Evolutionary conservation across 148 eudicot genomes (phyloP), one percentile per base, ranked within the genome.

Genomic region (Silene latifolia): DNA sequence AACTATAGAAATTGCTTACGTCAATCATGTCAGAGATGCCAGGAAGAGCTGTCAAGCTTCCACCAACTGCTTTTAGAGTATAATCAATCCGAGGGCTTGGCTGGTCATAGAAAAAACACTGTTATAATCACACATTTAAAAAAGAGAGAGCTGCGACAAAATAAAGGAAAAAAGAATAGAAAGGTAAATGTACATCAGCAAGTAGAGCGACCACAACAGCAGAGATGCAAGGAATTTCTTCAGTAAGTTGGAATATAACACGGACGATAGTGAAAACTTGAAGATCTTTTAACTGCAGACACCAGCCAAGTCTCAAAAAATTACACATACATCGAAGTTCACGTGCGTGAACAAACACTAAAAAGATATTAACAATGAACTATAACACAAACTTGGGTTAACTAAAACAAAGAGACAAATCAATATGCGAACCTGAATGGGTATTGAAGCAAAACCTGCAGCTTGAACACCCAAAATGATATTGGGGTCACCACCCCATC

Each of bases 401-500:
- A 63, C 13, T 2, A 67, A 10, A 64, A 44, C 51, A 53, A 72
- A 60, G 20, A 60, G 19, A 59, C 20, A 56, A 29, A 10, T 71
- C 54, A 57, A 76, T 72, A 59, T 60, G 71, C 84, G 72, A 65
- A 95, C 98, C 96, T 95, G 98, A 81, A 95, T 92, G 59, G 98
- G 98, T 74, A 95, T 82, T 35, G 93, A 90, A 67, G 97, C 98
- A 85, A 95, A 87, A 61, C 74, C 83, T 67, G 92, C 98, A 80
- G 98, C 97, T 83, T 90, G 88, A 74, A 92, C 89, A 67, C 86
- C 93, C 73, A 95, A 77, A 27, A 95, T 67, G 58, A 95, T 95
- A 81, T 82, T 92, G 32, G 97, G 96, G 77, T 95, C 89, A 71
- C 98, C 98, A 72, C 98, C 98, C 98, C 98, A 95, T 57, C 91